Base-by-base conservation (phyloP, 1,284 basidiomycete species). In the Leccinum fuscescens region DNA sequence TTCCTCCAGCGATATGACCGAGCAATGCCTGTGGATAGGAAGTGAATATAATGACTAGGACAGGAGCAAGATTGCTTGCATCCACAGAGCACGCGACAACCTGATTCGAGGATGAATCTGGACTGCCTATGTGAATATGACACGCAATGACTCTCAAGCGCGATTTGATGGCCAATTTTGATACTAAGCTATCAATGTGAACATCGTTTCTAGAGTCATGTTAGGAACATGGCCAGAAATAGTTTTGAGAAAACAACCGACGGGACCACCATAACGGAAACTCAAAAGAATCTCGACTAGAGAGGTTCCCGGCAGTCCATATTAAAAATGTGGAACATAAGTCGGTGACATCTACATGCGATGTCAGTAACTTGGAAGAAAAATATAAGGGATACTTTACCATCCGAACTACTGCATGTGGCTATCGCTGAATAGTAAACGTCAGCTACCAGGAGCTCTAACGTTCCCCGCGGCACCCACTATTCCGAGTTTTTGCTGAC, bases 71-170 rank as follows among this genome's bases (percentile, higher is more conserved):
- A 51, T 57, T 29, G 69, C 73, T 74, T 61, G 77, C 80, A 58
- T 73, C 70, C 9, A 74, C 67, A 42, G 76, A 67, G 15, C 72
- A 70, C 29, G 82, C 67, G 52, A 80, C 64, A 39, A 79, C 70
- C 63, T 80, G 77, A 29, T 73, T 74, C 50, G 68, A 65, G 55
- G 64, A 59, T 72, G 77, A 76, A 48, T 69, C 66, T 24, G 64
- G 64, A 48, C 59, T 61, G 27, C 71, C 63, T 50, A 35, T 55
- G 29, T 56, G 57, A 49, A 55, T 54, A n/a, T 64, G 57, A 50
- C 67, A 75, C 35, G 64, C 63, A 29, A 58, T 62, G 35, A 72
- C 62, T 39, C 57, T 67, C 56, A 76, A 59, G 22, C 52, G 53
- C 61, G 65, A 66, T 42, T 58, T 49, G 24, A 42, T 24, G 27